phyloP scores from a whole-genome alignment of 306 rosid species.

The Vachellia pachyceras region DNA sequence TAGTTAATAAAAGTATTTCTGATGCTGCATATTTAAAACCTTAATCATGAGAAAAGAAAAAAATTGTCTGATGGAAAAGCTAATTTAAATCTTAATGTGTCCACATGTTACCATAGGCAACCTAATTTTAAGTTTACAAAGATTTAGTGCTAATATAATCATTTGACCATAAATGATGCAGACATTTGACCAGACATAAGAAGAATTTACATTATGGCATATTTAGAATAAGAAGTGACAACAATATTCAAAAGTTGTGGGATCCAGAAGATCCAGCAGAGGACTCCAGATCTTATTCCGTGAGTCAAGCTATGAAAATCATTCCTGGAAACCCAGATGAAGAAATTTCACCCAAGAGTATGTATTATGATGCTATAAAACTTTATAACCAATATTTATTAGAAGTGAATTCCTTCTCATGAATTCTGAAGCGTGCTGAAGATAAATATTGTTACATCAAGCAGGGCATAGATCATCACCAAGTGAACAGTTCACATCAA shows the following conservation, averaged over 20 bases:
- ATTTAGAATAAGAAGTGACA: constrained; percentile 43
- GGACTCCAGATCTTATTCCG: constrained; percentile 1
- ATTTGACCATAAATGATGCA: constrained; percentile 16
- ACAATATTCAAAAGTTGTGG: constrained; percentile 45
- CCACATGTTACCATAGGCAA: too few species aligned
- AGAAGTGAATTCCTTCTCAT: too few species aligned
- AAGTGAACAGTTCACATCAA: constrained; percentile 38
- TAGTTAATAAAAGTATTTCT: too few species aligned
- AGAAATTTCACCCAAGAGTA: constrained; percentile 49
- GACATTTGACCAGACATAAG: constrained; percentile 41
- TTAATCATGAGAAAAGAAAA: too few species aligned
- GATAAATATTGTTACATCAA: constrained; percentile 5
- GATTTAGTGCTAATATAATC: too few species aligned
- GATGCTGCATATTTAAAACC: too few species aligned
- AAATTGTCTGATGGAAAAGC: too few species aligned
- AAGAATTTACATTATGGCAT: constrained; percentile 42
- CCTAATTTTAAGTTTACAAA: too few species aligned
- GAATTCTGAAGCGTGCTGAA: too few species aligned
- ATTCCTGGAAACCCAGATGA: constrained; percentile 54
- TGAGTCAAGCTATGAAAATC: constrained; percentile 52
- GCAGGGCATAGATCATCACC: constrained; percentile 48
- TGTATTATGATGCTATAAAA: constrained; percentile 10
- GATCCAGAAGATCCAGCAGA: constrained; percentile 27
- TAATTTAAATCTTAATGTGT: too few species aligned
- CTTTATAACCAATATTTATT: too few species aligned